Evolutionary conservation across 2,329 filamentous ascomycete genomes (phyloP).

Genomic region (Cladophialophora carrionii): DNA sequence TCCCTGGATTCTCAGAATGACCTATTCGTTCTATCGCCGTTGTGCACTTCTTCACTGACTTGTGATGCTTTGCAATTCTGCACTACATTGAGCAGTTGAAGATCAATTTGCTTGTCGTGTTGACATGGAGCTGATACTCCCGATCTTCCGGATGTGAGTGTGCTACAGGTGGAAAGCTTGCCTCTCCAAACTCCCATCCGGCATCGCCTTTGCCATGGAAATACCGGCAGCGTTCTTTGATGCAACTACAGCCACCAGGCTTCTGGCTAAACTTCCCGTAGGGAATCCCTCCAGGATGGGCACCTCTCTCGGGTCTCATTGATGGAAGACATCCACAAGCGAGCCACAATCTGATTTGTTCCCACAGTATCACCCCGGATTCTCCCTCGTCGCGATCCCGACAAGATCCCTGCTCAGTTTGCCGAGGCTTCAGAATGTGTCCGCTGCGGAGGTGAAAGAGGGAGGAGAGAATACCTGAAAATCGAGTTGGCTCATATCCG

Average conservation of each 20-base stretch:
- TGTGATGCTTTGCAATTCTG: neutral
- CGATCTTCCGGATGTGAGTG: neutral
- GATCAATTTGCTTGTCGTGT: neutral
- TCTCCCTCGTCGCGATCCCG: neutral
- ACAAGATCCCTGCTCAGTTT: neutral
- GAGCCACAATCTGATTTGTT: neutral
- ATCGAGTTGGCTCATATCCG: too few relatives aligned
- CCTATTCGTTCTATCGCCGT: neutral
- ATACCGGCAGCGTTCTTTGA: too few relatives aligned
- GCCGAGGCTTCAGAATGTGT: too few relatives aligned
- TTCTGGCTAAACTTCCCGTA: too few relatives aligned
- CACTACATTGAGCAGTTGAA: neutral
- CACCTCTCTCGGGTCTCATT: too few relatives aligned
- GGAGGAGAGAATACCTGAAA: neutral
- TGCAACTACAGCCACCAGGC: too few relatives aligned
- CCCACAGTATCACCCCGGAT: neutral
- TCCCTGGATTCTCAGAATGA: neutral
- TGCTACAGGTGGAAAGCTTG: neutral
- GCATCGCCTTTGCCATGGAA: too few relatives aligned
- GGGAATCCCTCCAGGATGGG: too few relatives aligned
- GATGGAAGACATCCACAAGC: too few relatives aligned
- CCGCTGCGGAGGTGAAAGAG: neutral
- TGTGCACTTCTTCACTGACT: neutral
- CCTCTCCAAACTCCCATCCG: neutral
- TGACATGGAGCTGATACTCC: neutral